A percentile compares a stretch with the other conserved stretches of the same genome.
Evolutionary conservation across 2,329 filamentous ascomycete genomes (phyloP).

Genomic region (Claviceps sorghi): DNA sequence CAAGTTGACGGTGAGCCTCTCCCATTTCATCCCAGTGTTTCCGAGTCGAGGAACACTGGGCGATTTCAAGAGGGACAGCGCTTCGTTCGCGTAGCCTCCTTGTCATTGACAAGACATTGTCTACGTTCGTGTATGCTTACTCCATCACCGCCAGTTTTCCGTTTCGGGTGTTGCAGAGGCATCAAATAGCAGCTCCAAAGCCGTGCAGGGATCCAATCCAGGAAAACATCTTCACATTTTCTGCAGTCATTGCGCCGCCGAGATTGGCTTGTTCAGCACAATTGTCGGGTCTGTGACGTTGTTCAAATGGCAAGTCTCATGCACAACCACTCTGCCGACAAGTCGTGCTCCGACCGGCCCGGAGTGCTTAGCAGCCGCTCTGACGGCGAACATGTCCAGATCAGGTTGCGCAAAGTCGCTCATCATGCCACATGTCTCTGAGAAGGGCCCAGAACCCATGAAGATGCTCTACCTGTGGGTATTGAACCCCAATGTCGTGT

Average conservation of each 20-base stretch:
- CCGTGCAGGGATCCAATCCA: slow-evolving; percentile 11
- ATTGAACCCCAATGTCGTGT: slow-evolving; percentile 39
- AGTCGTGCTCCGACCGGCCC: slow-evolving; percentile 23
- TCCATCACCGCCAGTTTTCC: slow-evolving; percentile 21
- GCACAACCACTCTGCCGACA: slow-evolving; percentile 18
- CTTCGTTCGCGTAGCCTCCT: not conserved
- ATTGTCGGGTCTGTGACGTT: slow-evolving; percentile 31
- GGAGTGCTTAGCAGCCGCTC: slow-evolving; percentile 38
- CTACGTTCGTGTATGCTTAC: slow-evolving; percentile 10
- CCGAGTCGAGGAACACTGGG: slow-evolving; percentile 31
- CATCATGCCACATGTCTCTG: slow-evolving; percentile 22
- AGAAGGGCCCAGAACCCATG: not conserved
- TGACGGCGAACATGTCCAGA: slow-evolving; percentile 38
- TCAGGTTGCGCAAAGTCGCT: slow-evolving; percentile 44
- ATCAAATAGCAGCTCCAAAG: slow-evolving; percentile 16
- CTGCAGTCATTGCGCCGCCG: slow-evolving; percentile 30
- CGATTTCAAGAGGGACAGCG: slow-evolving; percentile 39
- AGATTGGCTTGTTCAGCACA: slow-evolving; percentile 34
- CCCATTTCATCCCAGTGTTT: slow-evolving; percentile 32
- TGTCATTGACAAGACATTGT: not conserved
- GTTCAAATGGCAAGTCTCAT: slow-evolving; percentile 43
- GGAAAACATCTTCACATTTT: slow-evolving; percentile 24
- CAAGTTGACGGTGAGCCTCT: slow-evolving; percentile 19
- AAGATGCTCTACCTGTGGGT: slow-evolving; percentile 37
- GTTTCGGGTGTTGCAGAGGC: slow-evolving; percentile 16